A percentile compares a stretch with the other conserved stretches of the same genome.
These are phyloP conservation scores for Mucor saturninus DNA, from an alignment of 371 early-diverging fungal species.

Conservation along the genomic window DNA sequence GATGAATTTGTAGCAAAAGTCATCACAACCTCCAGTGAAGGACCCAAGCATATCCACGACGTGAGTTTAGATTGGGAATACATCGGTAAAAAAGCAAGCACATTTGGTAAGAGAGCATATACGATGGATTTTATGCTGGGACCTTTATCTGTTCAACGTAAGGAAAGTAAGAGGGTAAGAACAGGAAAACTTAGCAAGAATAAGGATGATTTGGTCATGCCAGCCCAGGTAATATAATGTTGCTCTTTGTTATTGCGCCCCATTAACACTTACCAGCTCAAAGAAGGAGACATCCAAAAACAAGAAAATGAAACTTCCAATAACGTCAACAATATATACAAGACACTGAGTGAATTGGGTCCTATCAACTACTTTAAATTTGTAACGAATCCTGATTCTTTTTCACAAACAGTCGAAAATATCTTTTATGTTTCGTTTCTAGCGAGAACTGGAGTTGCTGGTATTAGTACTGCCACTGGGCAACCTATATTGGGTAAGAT, in stretches of 20 bases:
- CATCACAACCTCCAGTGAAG: conserved; percentile 52
- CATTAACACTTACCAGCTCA: conserved; percentile 47
- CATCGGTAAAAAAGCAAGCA: conserved; percentile 63
- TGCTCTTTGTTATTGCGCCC: no score
- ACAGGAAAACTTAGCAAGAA: conserved; percentile 42
- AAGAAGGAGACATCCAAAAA: conserved; percentile 73
- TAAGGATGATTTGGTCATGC: conserved; percentile 47
- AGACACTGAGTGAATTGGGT: conserved; percentile 60
- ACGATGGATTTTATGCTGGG: conserved; percentile 81
- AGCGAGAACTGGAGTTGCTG: conserved; percentile 81
- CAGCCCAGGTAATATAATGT: conserved; percentile 32
- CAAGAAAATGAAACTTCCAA: conserved; percentile 91
- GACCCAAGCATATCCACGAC: conserved; percentile 22
- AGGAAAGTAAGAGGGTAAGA: conserved; percentile 47
- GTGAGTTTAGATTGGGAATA: conserved; percentile 63
- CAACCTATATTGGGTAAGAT: conserved; percentile 66
- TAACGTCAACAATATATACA: conserved; percentile 72
- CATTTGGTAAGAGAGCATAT: conserved; percentile 60
- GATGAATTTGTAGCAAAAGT: conserved; percentile 75
- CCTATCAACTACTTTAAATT: conserved; percentile 83
- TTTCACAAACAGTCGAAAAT: conserved; percentile 94
- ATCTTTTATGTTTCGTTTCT: conserved; percentile 93
- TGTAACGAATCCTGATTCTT: conserved; percentile 89
- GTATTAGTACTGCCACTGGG: conserved; percentile 72
- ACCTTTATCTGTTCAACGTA: conserved; percentile 68